These are phyloP conservation scores for Verticillium tricorpus DNA, from an alignment of 2,329 filamentous ascomycete species.

Conservation along the genomic window DNA sequence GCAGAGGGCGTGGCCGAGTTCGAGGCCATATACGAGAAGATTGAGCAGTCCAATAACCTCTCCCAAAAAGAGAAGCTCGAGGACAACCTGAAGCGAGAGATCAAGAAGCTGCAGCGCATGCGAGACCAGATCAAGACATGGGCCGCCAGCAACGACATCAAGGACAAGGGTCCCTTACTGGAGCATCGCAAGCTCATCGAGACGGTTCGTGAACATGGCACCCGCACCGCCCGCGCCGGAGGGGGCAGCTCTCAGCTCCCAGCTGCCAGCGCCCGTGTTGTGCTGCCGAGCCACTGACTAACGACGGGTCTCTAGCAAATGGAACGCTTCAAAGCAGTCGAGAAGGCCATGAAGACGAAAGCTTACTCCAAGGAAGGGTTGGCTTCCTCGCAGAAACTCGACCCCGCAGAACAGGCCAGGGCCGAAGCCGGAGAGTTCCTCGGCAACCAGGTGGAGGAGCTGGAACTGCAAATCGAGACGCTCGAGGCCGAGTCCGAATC, in stretches of 20 bases:
- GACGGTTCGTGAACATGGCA: constrained; percentile 63
- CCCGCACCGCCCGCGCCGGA: neutral
- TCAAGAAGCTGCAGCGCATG: constrained; percentile 97
- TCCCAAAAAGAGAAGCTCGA: constrained; percentile 98
- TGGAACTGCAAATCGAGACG: constrained; percentile 89
- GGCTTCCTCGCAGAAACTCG: constrained; percentile 84
- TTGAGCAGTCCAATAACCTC: constrained; percentile 84
- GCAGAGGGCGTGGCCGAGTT: constrained; percentile 88
- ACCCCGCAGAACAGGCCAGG: constrained; percentile 97
- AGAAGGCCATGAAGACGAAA: constrained; percentile 99
- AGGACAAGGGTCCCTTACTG: constrained; percentile 93
- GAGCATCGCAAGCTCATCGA: constrained; percentile 96
- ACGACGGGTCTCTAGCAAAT: constrained; percentile 66
- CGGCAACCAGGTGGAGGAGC: constrained; percentile 79
- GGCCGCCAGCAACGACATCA: constrained; percentile 97
- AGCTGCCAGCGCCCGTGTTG: neutral
- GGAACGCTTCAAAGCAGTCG: constrained; percentile 99
- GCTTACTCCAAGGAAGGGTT: constrained; percentile 98
- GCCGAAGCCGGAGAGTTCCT: constrained; percentile 84
- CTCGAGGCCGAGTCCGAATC: constrained; percentile 86
- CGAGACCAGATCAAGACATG: constrained; percentile 99
- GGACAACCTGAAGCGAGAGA: constrained; percentile 96
- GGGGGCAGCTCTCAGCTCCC: neutral
- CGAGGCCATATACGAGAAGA: constrained; percentile 96
- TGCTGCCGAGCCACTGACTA: constrained; percentile 4